Evolutionary conservation across 345 rosid genomes (phyloP), one percentile per base, ranked within the genome.

Genomic region (Cardamine resedifolia): DNA sequence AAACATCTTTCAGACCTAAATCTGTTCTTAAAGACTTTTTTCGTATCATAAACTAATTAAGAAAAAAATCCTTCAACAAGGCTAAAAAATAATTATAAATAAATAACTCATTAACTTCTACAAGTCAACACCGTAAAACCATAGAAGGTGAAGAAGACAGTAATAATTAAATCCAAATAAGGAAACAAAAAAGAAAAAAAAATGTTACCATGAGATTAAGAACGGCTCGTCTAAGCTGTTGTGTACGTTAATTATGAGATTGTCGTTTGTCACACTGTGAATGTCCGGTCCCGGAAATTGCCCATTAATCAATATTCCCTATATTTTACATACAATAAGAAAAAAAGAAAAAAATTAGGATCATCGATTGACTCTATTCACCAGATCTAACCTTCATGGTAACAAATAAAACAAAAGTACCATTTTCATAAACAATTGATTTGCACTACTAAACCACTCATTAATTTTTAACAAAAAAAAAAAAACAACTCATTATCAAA

Each of bases 251-350:
- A 94, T 74, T 77, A 94, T 80, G 76, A 94, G 76, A 84, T 94
- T 91, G 26, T 94, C 97, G 51, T 94, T 94, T 43, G 97, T 94
- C 51, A 88, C 96, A n/a, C 88, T 71, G 65, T 89, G 87, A 49
- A 94, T 79, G 64, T 79, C 83, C 19, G 98, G 98, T 68, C 98
- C 98, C 27, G 98, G 98, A 81, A 91, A 94, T 68, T 89, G 84
- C 43, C 98, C 90, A 55, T 94, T 91, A 43, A 94, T 91, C 79
- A 94, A 68, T 64, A 94, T 91, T 53, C 91, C 98, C 96, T 94
- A 81, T 79, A 59, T 39, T 70, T 39, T n/a, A 4, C n/a, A 11
- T 48, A 39, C 61, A 3, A 19, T n/a, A n/a, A n/a, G n/a, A n/a
- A 10, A 10, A 27, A 28, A 23, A 31, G 6, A 69, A 18, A 26